These are phyloP conservation scores for Kregervanrija fluxuum DNA, from an alignment of 805 yeast genomes.

Conservation along the genomic window DNA sequence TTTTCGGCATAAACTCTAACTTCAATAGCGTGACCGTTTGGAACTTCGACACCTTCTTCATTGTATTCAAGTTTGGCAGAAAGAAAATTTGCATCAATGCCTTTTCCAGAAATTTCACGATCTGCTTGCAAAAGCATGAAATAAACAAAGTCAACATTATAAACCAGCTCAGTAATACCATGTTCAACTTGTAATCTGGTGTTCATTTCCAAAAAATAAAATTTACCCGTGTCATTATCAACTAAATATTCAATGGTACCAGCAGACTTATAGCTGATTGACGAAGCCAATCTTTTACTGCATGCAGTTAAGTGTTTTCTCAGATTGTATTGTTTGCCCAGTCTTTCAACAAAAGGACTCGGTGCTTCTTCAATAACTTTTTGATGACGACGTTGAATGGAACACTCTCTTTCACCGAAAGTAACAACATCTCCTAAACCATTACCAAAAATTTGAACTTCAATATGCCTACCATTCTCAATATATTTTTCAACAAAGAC, in stretches of 20 bases:
- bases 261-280: slow-evolving; percentile 22
- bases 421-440: slow-evolving; percentile 22
- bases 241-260: slow-evolving; percentile 27
- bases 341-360: slow-evolving; percentile 17
- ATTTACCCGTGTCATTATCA: slow-evolving; percentile 19
- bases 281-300: slow-evolving; percentile 17
- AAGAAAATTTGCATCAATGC: slow-evolving; percentile 13
- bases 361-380: slow-evolving; percentile 26
- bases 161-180: slow-evolving; percentile 23
- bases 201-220: slow-evolving; percentile 24
- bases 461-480: slow-evolving; percentile 22
- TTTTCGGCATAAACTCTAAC: slow-evolving; percentile 24
- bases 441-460: slow-evolving; percentile 24
- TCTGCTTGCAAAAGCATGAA: slow-evolving; percentile 24
- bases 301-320: slow-evolving; percentile 15
- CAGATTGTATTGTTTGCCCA: slow-evolving; percentile 6
- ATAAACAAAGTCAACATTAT: slow-evolving; percentile 20
- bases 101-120: slow-evolving; percentile 15
- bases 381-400: slow-evolving; percentile 27
- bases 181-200: slow-evolving; percentile 27
- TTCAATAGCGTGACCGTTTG: slow-evolving; percentile 24
- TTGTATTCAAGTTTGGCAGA: slow-evolving; percentile 8
- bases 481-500: slow-evolving; percentile 23
- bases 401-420: slow-evolving; percentile 26
- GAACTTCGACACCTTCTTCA: slow-evolving; percentile 13